phyloP scores from a whole-genome alignment of 2,329 filamentous ascomycete species.

The Fusarium gaditjirri region DNA sequence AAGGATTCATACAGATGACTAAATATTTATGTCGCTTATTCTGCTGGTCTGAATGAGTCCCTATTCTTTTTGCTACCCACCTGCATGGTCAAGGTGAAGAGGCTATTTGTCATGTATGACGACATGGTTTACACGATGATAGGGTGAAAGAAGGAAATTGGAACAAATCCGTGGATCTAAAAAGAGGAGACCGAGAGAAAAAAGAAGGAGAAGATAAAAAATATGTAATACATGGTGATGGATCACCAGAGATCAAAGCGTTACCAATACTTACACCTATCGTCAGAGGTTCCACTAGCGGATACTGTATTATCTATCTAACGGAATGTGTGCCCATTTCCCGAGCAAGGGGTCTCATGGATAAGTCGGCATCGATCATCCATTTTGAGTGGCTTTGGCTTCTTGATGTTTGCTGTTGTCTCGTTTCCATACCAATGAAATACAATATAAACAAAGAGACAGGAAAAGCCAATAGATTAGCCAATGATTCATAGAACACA shows the following conservation, averaged over 20 bases:
- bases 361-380: slow-evolving; percentile 43
- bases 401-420: background rate
- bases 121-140: slow-evolving; percentile 8
- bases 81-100: slow-evolving; percentile 4
- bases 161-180: slow-evolving; percentile 29
- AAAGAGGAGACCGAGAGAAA: background rate
- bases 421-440: background rate
- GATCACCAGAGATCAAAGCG: slow-evolving; percentile 25
- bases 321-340: slow-evolving; percentile 45
- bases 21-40: too few relatives aligned
- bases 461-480: too few relatives aligned
- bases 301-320: slow-evolving; percentile 45
- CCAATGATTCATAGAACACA: background rate
- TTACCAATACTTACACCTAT: background rate
- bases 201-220: background rate
- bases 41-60: too few relatives aligned
- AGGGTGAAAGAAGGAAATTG: slow-evolving; percentile 24
- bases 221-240: background rate
- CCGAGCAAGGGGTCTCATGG: slow-evolving; percentile 36
- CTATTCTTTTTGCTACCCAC: too few relatives aligned
- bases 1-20: too few relatives aligned
- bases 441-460: background rate
- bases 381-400: slow-evolving; percentile 21
- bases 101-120: slow-evolving; percentile 42
- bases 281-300: slow-evolving; percentile 32